Percentiles rank a stretch among this genome's conserved stretches.
phyloP scores from a whole-genome alignment of 2,329 filamentous ascomycete species.

The Amesomyces nigricolor region DNA sequence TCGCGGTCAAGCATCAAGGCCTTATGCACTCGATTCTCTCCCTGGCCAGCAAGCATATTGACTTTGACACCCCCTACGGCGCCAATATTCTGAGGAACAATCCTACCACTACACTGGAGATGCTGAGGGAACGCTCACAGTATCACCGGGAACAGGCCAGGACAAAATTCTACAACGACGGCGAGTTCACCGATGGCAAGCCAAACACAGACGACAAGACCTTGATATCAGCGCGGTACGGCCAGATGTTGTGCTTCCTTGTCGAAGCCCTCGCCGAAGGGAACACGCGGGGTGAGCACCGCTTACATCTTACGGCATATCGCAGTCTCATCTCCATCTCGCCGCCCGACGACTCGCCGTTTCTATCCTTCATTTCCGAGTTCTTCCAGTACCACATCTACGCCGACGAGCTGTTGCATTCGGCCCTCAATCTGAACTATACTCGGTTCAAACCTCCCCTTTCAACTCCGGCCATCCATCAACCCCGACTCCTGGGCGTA shows the following conservation, averaged over 20 bases:
- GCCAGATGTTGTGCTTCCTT: constrained; percentile 58
- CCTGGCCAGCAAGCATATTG: constrained; percentile 71
- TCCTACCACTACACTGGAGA: constrained; percentile 41
- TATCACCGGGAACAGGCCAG: constrained; percentile 53
- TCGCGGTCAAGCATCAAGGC: constrained; percentile 72
- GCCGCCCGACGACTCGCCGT: constrained; percentile 59
- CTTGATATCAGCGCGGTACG: constrained; percentile 52
- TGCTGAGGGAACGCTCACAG: constrained; percentile 46
- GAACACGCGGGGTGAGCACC: constrained; percentile 60
- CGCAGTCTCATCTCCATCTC: constrained; percentile 61
- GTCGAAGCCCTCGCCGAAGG: constrained; percentile 54
- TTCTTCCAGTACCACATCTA: constrained; percentile 82
- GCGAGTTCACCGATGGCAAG: constrained; percentile 45
- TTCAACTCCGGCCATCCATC: constrained; percentile 38
- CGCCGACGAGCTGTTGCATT: constrained; percentile 56
- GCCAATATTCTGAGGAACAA: constrained; percentile 46
- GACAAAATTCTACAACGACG: constrained; percentile 45
- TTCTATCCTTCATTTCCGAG: constrained; percentile 59
- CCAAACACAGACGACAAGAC: constrained; percentile 35
- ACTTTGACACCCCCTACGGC: constrained; percentile 53
- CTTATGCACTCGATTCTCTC: constrained; percentile 89
- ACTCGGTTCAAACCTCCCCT: constrained; percentile 42
- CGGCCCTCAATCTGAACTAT: constrained; percentile 36
- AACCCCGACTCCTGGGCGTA: constrained; percentile 66
- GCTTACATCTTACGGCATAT: constrained; percentile 73